phyloP scores from a whole-genome alignment of 2,329 filamentous ascomycete species.

The Fusarium buharicum region DNA sequence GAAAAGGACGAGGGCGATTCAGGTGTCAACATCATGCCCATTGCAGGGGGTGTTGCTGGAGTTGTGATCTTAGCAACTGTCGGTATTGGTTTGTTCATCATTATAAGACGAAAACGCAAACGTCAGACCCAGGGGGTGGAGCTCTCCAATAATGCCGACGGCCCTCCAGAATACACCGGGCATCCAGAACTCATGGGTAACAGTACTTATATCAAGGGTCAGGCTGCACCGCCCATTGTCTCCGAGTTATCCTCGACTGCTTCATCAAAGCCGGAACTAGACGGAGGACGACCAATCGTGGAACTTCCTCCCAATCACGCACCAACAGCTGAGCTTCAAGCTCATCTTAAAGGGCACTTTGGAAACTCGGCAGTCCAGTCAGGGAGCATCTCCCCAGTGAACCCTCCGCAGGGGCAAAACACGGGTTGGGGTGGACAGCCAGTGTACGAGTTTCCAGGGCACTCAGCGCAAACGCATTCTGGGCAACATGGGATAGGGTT shows the following conservation, averaged over 20 bases:
- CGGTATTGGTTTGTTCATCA: conserved; percentile 49
- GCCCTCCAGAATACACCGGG: conserved; percentile 42
- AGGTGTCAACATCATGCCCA: conserved; percentile 46
- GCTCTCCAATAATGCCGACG: conserved; percentile 26
- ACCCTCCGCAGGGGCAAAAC: conserved; percentile 37
- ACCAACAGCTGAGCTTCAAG: conserved; percentile 45
- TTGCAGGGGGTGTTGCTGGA: conserved; percentile 49
- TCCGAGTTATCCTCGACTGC: conserved; percentile 40
- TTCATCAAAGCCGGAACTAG: conserved; percentile 40
- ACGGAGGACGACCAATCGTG: conserved; percentile 34
- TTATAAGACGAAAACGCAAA: conserved; percentile 51
- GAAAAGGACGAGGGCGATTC: conserved; percentile 15
- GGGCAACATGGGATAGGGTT: conserved; percentile 37
- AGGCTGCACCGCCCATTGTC: conserved; percentile 17
- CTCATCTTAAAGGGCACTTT: conserved; percentile 31
- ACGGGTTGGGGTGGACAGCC: conserved; percentile 25
- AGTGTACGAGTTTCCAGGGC: neutral
- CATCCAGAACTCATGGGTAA: conserved; percentile 50
- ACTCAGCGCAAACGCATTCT: too few species aligned
- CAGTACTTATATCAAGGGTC: conserved; percentile 19
- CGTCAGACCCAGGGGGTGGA: conserved; percentile 38
- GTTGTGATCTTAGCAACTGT: conserved; percentile 43
- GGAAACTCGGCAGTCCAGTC: conserved; percentile 36
- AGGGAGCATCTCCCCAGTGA: conserved; percentile 18
- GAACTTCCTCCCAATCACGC: conserved; percentile 43